Conservation (phyloP, 192 early-diverging fungal species). For the Podila verticillata region DNA sequence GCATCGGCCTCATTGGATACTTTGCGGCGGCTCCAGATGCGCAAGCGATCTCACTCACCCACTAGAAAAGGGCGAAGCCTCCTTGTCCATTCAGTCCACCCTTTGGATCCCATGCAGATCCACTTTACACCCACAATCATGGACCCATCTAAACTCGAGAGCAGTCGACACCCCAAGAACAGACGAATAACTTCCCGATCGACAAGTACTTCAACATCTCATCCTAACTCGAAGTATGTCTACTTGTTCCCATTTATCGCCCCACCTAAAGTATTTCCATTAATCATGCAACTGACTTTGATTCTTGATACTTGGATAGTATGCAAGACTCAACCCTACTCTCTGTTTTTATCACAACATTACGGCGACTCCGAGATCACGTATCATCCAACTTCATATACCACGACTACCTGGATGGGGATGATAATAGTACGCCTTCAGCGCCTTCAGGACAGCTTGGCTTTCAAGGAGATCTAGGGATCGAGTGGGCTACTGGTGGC, state of each 20-base stretch:
- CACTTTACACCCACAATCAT: slow-evolving; percentile 27
- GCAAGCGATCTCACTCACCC: slow-evolving; percentile 16
- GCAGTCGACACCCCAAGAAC: neutral
- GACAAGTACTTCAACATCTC: slow-evolving; percentile 1
- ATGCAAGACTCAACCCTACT: slow-evolving; percentile 23
- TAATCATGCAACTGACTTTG: neutral
- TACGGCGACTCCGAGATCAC: slow-evolving; percentile 32
- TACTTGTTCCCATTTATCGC: neutral
- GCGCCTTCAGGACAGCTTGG: slow-evolving; percentile 27
- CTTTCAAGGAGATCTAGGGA: slow-evolving; percentile 31
- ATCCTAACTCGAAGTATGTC: neutral
- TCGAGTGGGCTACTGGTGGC: slow-evolving; percentile 21
- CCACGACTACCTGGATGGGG: slow-evolving; percentile 22
- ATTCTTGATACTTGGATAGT: neutral
- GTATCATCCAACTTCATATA: slow-evolving; percentile 32
- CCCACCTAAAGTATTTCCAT: neutral
- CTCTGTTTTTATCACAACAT: slow-evolving; percentile 27
- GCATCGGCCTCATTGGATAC: slow-evolving; percentile 20
- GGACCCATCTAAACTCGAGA: neutral
- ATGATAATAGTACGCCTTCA: neutral
- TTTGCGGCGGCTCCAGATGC: slow-evolving; percentile 20
- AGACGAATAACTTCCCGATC: slow-evolving; percentile 5
- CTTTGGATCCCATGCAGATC: slow-evolving; percentile 36
- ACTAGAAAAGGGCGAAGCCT: neutral
- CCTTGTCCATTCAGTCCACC: neutral